Conservation (phyloP, 352 stramenopile species). For the Phytophthora citricola region DNA sequence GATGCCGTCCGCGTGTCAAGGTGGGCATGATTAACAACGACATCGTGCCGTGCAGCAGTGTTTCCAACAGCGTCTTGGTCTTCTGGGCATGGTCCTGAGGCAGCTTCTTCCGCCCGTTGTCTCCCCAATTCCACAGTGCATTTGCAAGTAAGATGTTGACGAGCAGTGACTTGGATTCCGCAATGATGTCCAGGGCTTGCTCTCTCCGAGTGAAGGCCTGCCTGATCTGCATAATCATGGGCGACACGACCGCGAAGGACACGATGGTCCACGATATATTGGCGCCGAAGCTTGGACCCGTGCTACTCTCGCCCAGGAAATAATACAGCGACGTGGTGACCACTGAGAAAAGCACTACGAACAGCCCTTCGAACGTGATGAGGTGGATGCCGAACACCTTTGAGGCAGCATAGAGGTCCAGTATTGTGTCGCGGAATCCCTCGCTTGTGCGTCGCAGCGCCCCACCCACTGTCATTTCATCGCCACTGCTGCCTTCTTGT, state of each 20-base stretch:
- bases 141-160: conserved; percentile 80
- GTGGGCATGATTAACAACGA: conserved; percentile 72
- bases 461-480: conserved; percentile 21
- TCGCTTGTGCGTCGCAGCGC: conserved; percentile 43
- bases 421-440: conserved; percentile 60
- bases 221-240: conserved; percentile 90
- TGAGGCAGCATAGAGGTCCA: conserved; percentile 80
- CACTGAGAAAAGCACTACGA: conserved; percentile 72
- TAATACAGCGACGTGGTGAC: conserved; percentile 76
- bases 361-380: conserved; percentile 79
- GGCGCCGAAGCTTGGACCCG: conserved; percentile 59
- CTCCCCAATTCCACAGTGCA: conserved; percentile 84
- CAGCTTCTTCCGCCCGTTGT: conserved; percentile 65
- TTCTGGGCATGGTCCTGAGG: conserved; percentile 53
- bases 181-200: conserved; percentile 69
- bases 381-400: conserved; percentile 83
- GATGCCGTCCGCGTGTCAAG: conserved; percentile 72
- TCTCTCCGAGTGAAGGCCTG: conserved; percentile 83
- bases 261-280: conserved; percentile 90
- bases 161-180: conserved; percentile 74
- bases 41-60: conserved; percentile 52
- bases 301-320: conserved; percentile 49
- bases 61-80: conserved; percentile 66
- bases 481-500: conserved; percentile 4
- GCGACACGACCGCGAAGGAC: conserved; percentile 82